Evolutionary conservation across 2,329 filamentous ascomycete genomes (phyloP).

Genomic region (Zasmidium angulare): DNA sequence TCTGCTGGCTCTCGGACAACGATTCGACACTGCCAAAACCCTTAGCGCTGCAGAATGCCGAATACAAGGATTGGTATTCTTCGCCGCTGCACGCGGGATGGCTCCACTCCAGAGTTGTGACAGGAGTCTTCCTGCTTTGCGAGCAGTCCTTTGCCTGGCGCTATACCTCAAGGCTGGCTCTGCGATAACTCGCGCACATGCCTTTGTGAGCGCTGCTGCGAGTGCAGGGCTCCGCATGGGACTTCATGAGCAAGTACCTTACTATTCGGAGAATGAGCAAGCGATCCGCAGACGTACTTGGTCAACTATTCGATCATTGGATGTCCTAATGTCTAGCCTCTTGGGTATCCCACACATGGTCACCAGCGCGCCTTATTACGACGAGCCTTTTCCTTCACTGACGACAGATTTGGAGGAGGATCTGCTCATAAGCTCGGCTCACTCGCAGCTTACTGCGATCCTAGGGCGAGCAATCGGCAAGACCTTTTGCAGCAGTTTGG

Average conservation of each 20-base stretch:
- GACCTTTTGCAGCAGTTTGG: slow-evolving; percentile 1
- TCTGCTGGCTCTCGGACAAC: slow-evolving; percentile 18
- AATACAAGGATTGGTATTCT: slow-evolving; percentile 14
- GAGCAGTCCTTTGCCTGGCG: slow-evolving; percentile 21
- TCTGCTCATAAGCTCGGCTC: slow-evolving; percentile 12
- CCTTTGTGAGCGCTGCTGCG: slow-evolving; percentile 18
- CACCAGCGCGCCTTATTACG: background rate
- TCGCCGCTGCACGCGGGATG: slow-evolving; percentile 18
- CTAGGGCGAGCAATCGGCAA: slow-evolving; percentile 8
- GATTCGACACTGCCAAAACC: slow-evolving; percentile 13
- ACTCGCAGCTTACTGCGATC: slow-evolving; percentile 16
- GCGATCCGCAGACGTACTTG: slow-evolving; percentile 19
- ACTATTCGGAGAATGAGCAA: slow-evolving; percentile 13
- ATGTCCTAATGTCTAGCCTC: slow-evolving; percentile 12
- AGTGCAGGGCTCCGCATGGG: slow-evolving; percentile 21
- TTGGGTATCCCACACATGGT: slow-evolving; percentile 16
- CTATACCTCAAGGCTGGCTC: slow-evolving; percentile 19
- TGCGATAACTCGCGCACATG: slow-evolving; percentile 12
- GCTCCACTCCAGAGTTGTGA: slow-evolving; percentile 17
- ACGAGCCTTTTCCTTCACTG: slow-evolving; percentile 9
- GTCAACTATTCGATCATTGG: slow-evolving; percentile 16
- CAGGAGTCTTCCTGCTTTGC: slow-evolving; percentile 17
- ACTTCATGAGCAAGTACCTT: slow-evolving; percentile 17
- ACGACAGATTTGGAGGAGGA: slow-evolving; percentile 11
- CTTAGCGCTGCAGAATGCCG: slow-evolving; percentile 2